Conservation (phyloP, 2,329 filamentous ascomycete genomes). For the Talaromyces sp. region DNA sequence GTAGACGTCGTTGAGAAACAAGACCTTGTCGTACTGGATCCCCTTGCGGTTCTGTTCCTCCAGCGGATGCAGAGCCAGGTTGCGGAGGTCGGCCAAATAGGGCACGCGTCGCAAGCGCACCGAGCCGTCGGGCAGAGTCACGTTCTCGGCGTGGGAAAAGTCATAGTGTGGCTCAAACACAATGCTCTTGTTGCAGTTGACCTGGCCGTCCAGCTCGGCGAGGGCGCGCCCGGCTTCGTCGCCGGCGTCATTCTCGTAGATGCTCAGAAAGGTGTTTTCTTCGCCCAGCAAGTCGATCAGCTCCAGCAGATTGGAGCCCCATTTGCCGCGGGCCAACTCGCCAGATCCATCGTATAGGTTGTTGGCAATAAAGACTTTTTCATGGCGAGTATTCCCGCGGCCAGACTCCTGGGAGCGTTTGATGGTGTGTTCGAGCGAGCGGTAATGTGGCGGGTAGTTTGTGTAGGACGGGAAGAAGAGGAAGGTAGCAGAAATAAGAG, state of each 20-base stretch:
- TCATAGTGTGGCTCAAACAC: not conserved
- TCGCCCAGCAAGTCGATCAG: not conserved
- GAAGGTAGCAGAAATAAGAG: not conserved
- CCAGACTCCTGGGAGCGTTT: not conserved
- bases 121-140: slow-evolving; percentile 42
- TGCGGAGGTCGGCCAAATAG: slow-evolving; percentile 70
- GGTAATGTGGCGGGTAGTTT: not conserved
- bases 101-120: slow-evolving; percentile 68
- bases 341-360: not conserved
- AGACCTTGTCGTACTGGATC: slow-evolving; percentile 53
- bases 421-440: not conserved
- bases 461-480: not conserved
- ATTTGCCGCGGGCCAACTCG: not conserved
- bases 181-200: not conserved
- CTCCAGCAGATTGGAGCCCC: not conserved
- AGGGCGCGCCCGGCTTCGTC: not conserved
- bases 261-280: not conserved
- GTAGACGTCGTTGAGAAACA: slow-evolving; percentile 66
- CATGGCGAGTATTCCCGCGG: not conserved
- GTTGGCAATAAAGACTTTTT: not conserved
- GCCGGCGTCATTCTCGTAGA: not conserved
- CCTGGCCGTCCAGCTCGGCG: not conserved
- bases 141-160: not conserved
- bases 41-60: slow-evolving; percentile 41
- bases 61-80: slow-evolving; percentile 64